phyloP scores from a whole-genome alignment of 1,284 basidiomycete species.

The Kalmanozyma brasiliensis region DNA sequence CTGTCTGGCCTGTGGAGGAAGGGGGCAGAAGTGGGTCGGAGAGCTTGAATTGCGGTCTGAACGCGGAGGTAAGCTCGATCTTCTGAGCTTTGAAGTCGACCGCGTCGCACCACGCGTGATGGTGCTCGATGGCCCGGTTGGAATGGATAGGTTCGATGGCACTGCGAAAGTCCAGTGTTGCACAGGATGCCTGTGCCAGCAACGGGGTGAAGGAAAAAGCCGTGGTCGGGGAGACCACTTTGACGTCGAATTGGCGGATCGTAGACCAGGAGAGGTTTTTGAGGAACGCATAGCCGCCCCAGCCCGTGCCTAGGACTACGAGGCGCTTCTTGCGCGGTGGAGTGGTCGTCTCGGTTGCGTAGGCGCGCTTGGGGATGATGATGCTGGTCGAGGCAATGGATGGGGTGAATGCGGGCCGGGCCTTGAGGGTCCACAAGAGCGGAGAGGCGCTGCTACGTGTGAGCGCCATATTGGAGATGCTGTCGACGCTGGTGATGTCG shows the following conservation, averaged over 20 bases:
- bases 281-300: constrained; percentile 76
- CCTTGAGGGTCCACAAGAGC: no score
- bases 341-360: background rate
- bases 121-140: constrained; percentile 61
- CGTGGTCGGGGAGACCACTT: constrained; percentile 61
- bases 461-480: no score
- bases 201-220: constrained; percentile 52
- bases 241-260: constrained; percentile 33
- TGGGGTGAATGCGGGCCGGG: no score
- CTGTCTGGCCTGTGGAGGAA: constrained; percentile 1
- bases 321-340: constrained; percentile 75
- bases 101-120: constrained; percentile 69
- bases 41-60: constrained; percentile 69
- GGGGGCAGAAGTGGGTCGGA: constrained; percentile 70
- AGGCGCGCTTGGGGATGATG: background rate
- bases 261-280: constrained; percentile 17
- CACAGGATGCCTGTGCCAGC: constrained; percentile 68
- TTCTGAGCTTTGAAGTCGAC: constrained; percentile 22
- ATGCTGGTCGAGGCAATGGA: no score
- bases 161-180: constrained; percentile 73
- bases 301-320: constrained; percentile 84
- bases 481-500: no score
- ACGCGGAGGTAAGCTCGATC: constrained; percentile 28
- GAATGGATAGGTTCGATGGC: constrained; percentile 80
- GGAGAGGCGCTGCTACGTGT: no score